Evolutionary conservation across 208 protist genomes (phyloP).

Genomic region (Lotmaria passim): DNA sequence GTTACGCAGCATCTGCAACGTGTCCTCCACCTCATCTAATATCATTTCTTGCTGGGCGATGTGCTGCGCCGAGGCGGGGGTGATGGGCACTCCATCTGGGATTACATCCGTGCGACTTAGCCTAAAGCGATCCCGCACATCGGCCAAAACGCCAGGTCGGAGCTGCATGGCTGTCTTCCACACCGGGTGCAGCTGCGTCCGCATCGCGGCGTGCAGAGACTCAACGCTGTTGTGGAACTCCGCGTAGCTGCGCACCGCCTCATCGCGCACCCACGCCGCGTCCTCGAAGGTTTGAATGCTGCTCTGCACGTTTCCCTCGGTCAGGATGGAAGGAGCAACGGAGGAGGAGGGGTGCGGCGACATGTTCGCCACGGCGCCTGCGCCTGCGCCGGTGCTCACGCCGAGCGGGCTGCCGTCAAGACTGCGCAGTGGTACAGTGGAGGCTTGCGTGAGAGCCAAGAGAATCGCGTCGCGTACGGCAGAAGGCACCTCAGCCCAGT

Average conservation of each 20-base stretch:
- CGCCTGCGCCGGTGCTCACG: neutral
- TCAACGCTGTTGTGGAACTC: slow-evolving; percentile 89
- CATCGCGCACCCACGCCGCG: slow-evolving; percentile 62
- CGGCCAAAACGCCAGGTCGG: slow-evolving; percentile 44
- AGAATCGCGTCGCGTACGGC: slow-evolving; percentile 75
- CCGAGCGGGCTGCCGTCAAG: neutral
- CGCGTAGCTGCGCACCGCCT: slow-evolving; percentile 76
- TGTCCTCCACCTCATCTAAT: slow-evolving; percentile 47
- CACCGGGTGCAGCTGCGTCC: slow-evolving; percentile 58
- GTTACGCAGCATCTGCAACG: slow-evolving; percentile 45
- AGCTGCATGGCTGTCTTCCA: slow-evolving; percentile 79
- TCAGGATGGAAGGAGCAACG: slow-evolving; percentile 30
- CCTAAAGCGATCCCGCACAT: slow-evolving; percentile 31
- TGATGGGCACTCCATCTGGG: slow-evolving; percentile 59
- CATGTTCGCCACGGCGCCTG: neutral
- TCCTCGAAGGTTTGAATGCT: slow-evolving; percentile 85
- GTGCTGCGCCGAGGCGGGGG: slow-evolving; percentile 19
- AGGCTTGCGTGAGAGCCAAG: slow-evolving; percentile 36
- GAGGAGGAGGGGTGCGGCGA: neutral
- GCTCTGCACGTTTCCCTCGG: slow-evolving; percentile 68
- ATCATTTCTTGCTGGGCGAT: slow-evolving; percentile 55
- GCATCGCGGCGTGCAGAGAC: slow-evolving; percentile 53
- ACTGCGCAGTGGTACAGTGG: slow-evolving; percentile 5
- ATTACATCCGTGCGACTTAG: slow-evolving; percentile 50
- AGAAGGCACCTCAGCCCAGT: slow-evolving; percentile 72